Evolutionary conservation across 768 basidiomycete genomes (phyloP), one percentile per base, ranked within the genome.

Genomic region (Leccinum broughii): DNA sequence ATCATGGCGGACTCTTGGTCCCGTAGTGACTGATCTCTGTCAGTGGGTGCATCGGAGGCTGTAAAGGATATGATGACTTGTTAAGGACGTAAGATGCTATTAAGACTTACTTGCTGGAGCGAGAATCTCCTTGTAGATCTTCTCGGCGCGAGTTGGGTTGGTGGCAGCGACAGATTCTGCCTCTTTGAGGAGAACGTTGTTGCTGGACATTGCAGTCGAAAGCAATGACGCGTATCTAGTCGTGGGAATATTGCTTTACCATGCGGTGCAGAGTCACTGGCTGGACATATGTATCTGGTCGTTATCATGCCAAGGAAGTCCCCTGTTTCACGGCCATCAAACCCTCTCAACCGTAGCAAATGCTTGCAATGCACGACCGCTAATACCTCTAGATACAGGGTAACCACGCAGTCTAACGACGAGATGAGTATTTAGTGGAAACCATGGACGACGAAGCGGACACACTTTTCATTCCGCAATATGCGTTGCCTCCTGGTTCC

Each of bases 1-100:
- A 93, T 79, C 55, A 98, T 78, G 3, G 95, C 93, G 0, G 80
- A 77, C 71, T 97, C 95, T 74, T 98, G 94, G 66, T 93, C 86
- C 39, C 89, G 77, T 8, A 95, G 77, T 17, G 75, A 78, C 64
- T 86, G 83, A 14, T 89, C 83, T 60, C 78, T 77, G 39, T 85
- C 83, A 28, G 68, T 66, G 55, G 70, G 62, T 56, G 73, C 71
- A 46, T 74, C 80, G 72, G 75, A 65, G 10, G 72, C 74, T 74
- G 56, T 3, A 14, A 46, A 49, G 26, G 35, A 37, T 51, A 55
- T 35, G 41, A 44, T 56, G 52, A 50, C 46, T 20, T 24, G 30
- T 46, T 17, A 32, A 32, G 46, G 34, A 1, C 32, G 51, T 7
- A n/a, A 35, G 34, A 35, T 56, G 48, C 48, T 46, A 50, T 10